Evolutionary conservation across 176 grass and related monocot species (phyloP), one percentile per base, ranked within the genome.

Genomic region (Aegilops umbellulata): DNA sequence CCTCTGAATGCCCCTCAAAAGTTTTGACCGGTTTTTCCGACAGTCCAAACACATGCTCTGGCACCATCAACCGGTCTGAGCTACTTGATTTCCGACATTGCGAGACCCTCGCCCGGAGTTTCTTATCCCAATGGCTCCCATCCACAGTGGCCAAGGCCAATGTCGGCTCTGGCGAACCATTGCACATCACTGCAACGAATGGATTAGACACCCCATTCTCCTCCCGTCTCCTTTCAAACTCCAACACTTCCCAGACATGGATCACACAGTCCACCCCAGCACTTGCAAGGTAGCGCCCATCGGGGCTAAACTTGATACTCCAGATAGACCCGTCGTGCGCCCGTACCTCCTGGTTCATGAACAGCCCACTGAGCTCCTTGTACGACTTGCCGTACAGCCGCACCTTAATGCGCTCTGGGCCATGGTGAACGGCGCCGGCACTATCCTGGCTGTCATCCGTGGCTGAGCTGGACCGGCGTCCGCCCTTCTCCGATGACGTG

Each of bases 181-280:
- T 91, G 85, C 76, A 90, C 42, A 91, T 78, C 17, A 90, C 62
- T 8, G 92, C 86, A 80, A 89, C 81, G 81, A 96, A 86, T 14
- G 92, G 92, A 78, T 91, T 93, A 90, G 80, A 88, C 76, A 29
- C 80, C 15, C 72, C 90, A 75, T 94, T 99, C 32, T 81, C 92
- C 77, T 89, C 88, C 8, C 22, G 84, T 74, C 72, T 88, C 75
- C 87, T 96, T 70, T 90, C 88, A 73, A 89, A 84, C 47, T 92
- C 88, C 6, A 71, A 88, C 34, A 99, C 92, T 65, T 99, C 88
- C 97, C 94, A 96, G 61, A 99, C 91, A 91, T 99, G 94, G 87
- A 99, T 99, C 34, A 94, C 80, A 46, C 97, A 87, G 79, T 99
- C 97, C 85, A 96, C 94, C 58, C 97, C 97, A 25, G 97, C 97